Conservation (phyloP, 768 basidiomycete genomes). For the Tylopilus sp. region DNA sequence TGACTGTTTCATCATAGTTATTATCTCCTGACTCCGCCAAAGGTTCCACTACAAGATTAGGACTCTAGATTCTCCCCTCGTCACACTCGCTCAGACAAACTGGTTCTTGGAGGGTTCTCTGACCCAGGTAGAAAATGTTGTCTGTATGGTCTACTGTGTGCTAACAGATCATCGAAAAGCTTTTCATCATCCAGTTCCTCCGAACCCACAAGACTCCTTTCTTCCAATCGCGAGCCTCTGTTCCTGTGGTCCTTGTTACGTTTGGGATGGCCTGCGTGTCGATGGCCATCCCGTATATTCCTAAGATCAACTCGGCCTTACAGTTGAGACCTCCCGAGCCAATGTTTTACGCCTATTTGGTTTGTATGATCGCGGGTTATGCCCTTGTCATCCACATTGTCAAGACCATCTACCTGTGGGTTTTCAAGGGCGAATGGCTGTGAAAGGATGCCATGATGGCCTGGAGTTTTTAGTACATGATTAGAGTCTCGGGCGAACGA, state of each 20-base stretch:
- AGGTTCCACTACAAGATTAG: slow-evolving; percentile 34
- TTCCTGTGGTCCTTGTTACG: slow-evolving; percentile 25
- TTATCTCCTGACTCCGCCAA: background rate
- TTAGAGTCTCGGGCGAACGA: too few species aligned
- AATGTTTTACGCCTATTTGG: slow-evolving; percentile 27
- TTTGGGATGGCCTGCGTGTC: slow-evolving; percentile 31
- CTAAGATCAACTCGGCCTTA: slow-evolving; percentile 28
- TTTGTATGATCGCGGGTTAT: slow-evolving; percentile 20
- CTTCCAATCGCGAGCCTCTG: slow-evolving; percentile 31
- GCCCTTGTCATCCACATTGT: slow-evolving; percentile 27
- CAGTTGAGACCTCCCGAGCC: slow-evolving; percentile 27
- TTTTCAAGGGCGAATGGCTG: slow-evolving; percentile 32
- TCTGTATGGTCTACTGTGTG: background rate
- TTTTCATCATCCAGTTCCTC: slow-evolving; percentile 33
- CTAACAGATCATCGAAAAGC: slow-evolving; percentile 15
- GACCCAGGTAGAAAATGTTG: slow-evolving; percentile 29
- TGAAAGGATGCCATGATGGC: slow-evolving; percentile 6
- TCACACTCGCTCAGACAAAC: slow-evolving; percentile 33
- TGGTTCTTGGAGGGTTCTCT: slow-evolving; percentile 37
- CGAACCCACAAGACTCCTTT: slow-evolving; percentile 31
- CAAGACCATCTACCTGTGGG: slow-evolving; percentile 26
- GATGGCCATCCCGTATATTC: slow-evolving; percentile 34
- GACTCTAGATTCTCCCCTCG: slow-evolving; percentile 24
- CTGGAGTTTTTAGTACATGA: too few species aligned
- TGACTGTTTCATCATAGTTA: background rate